Percentiles rank a stretch among this genome's conserved stretches.
These are phyloP conservation scores for Collybia sordida DNA, from an alignment of 768 basidiomycete species.

Conservation along the genomic window DNA sequence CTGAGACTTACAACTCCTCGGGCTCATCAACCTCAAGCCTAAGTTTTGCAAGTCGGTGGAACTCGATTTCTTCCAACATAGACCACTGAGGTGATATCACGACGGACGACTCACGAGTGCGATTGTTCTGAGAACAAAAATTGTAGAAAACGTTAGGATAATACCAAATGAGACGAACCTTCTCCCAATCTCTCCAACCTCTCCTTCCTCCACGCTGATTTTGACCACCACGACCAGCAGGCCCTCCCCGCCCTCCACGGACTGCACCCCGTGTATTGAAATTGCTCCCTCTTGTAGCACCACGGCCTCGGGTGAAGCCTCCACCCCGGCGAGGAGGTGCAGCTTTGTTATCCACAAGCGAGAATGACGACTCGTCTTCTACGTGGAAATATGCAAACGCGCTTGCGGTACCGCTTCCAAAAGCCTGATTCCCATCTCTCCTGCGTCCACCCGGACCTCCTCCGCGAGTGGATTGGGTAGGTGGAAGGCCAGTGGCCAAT, in stretches of 20 bases:
- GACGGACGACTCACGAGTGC: constrained; percentile 90
- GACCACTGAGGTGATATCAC: constrained; percentile 90
- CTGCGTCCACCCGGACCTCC: constrained; percentile 55
- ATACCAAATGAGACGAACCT: constrained; percentile 45
- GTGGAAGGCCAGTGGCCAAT: constrained; percentile 46
- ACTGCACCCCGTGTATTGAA: constrained; percentile 45
- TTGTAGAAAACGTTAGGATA: not conserved
- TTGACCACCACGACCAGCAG: constrained; percentile 36
- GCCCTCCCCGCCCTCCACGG: constrained; percentile 48
- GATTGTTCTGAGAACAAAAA: constrained; percentile 55
- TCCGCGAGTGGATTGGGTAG: constrained; percentile 48
- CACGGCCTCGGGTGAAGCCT: constrained; percentile 58
- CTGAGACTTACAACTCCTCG: constrained; percentile 73
- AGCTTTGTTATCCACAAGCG: constrained; percentile 88
- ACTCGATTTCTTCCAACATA: constrained; percentile 98
- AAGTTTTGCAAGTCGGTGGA: constrained; percentile 87
- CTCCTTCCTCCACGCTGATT: constrained; percentile 59
- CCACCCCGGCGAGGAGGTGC: constrained; percentile 71
- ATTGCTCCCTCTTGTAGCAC: constrained; percentile 39
- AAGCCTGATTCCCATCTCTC: constrained; percentile 79
- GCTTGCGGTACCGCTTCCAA: constrained; percentile 86
- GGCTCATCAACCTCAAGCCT: constrained; percentile 92
- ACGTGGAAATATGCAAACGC: constrained; percentile 98
- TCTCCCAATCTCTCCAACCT: constrained; percentile 95
- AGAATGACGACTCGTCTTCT: constrained; percentile 97